Base-by-base conservation (phyloP, 805 yeast genomes). In the Wickerhamomyces rabaulensis region DNA sequence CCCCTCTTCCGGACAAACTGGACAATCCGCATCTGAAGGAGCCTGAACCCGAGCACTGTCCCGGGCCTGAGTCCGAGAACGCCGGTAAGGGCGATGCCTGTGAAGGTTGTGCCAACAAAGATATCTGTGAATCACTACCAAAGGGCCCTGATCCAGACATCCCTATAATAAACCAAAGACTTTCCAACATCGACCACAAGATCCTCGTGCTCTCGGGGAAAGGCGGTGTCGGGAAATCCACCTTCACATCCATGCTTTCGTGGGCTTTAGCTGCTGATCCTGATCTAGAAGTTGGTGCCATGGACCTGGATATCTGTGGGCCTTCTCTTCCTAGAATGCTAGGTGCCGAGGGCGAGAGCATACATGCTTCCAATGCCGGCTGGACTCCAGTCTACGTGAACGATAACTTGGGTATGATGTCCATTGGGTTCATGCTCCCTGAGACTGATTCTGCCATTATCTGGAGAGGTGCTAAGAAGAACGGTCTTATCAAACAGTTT, bases 391-490 rank as follows among this genome's bases (percentile, higher is more conserved):
- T 94, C 1, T 94, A 94, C 59, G 95, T 91, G 0, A 87, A 91
- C 10, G 99, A 94, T 60, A 94, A 94, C 65, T 69, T 94, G 50
- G 98, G 97, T 1, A 79, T 94, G 69, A 90, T 94, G 94, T 86
- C 96, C 42, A 92, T 94, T 43, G 95, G 91, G 38, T 94, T 86
- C 63, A 87, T 92, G 95, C 74, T 92, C 37, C 99, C 98, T 1
- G 88, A 87, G 60, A 82, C 81, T 26, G 97, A 92, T 63, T 81
- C 95, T 29, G 97, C 99, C 0, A 81, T 94, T 43, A 92, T 94
- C 38, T 94, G 99, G 99, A 75, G 98, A 60, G 98, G 98, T 6
- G 83, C 89, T n/a, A 94, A 94, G 70, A 94, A 94, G 68, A 90
- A 87, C 56, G 90, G 95, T 0, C 72, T 94, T 41, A 94, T 94